A percentile compares a stretch with the other conserved stretches of the same genome.
Conservation (phyloP, 164 flowering plant genomes). For the Umbilicus rupestris region DNA sequence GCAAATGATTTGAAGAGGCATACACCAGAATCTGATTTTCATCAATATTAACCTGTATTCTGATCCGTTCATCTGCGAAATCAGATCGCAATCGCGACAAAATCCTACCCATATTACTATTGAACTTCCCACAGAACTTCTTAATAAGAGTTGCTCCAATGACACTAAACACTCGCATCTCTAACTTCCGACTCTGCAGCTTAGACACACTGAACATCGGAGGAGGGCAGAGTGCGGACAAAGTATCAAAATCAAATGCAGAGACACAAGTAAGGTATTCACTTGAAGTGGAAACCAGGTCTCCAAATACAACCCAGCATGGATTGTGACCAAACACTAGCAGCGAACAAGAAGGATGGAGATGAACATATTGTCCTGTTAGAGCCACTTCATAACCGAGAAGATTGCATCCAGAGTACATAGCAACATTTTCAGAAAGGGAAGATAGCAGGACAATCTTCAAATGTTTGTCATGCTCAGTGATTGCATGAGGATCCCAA, state of each 20-base stretch:
- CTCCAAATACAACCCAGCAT: slow-evolving; percentile 83
- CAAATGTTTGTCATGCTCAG: slow-evolving; percentile 38
- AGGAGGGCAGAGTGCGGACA: slow-evolving; percentile 45
- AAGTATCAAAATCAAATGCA: slow-evolving; percentile 50
- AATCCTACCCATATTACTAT: slow-evolving; percentile 32
- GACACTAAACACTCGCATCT: slow-evolving; percentile 36
- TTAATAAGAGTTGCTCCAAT: slow-evolving; percentile 45
- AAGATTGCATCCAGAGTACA: slow-evolving; percentile 74
- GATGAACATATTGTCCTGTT: slow-evolving; percentile 56
- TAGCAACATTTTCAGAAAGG: slow-evolving; percentile 72
- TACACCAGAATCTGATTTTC: slow-evolving; percentile 44
- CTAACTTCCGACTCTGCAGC: slow-evolving; percentile 45
- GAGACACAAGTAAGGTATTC: slow-evolving; percentile 84
- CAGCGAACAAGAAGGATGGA: slow-evolving; percentile 92
- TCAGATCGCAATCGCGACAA: slow-evolving; percentile 33
- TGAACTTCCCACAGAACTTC: slow-evolving; percentile 74
- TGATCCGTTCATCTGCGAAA: slow-evolving; percentile 47
- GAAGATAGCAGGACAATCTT: slow-evolving; percentile 65
- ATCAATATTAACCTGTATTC: slow-evolving; percentile 51
- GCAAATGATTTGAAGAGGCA: slow-evolving; percentile 42
- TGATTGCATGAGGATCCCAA: slow-evolving; percentile 51
- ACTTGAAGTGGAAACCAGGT: slow-evolving; percentile 46
- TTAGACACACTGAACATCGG: slow-evolving; percentile 42
- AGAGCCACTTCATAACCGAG: slow-evolving; percentile 88
- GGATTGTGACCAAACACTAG: slow-evolving; percentile 60